phyloP scores from a whole-genome alignment of 2,329 filamentous ascomycete genomes.

The Helotiales sp. region DNA sequence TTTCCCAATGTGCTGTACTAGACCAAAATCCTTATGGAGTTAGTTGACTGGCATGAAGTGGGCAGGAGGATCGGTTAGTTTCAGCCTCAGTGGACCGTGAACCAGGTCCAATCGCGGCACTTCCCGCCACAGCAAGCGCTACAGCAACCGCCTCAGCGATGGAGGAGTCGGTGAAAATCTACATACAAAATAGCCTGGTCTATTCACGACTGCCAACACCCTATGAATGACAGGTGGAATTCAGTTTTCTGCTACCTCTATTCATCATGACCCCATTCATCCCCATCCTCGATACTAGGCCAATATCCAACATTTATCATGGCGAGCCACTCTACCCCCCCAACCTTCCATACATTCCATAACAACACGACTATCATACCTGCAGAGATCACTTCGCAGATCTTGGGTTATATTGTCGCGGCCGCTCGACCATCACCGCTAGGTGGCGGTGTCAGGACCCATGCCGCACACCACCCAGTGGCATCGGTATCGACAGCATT shows the following conservation, averaged over 20 bases:
- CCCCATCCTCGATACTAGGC: neutral
- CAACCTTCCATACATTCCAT: conserved; percentile 13
- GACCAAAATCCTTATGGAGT: too few species aligned
- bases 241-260: conserved; percentile 1
- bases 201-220: neutral
- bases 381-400: conserved; percentile 17
- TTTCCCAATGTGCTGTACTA: too few species aligned
- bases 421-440: conserved; percentile 11
- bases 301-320: conserved; percentile 1
- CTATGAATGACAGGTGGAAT: neutral
- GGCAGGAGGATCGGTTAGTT: too few species aligned
- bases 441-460: conserved; percentile 7
- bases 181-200: neutral
- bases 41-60: too few species aligned
- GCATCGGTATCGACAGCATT: conserved; percentile 9
- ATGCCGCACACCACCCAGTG: conserved; percentile 4
- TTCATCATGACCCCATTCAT: neutral
- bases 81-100: too few species aligned
- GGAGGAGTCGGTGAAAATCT: neutral
- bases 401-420: conserved; percentile 15
- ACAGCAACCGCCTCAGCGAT: neutral
- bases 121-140: neutral
- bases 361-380: conserved; percentile 14
- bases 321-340: neutral
- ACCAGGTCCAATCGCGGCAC: too few species aligned